phyloP scores from a whole-genome alignment of 2,329 filamentous ascomycete genomes.

The Ophiostoma ulmi region DNA sequence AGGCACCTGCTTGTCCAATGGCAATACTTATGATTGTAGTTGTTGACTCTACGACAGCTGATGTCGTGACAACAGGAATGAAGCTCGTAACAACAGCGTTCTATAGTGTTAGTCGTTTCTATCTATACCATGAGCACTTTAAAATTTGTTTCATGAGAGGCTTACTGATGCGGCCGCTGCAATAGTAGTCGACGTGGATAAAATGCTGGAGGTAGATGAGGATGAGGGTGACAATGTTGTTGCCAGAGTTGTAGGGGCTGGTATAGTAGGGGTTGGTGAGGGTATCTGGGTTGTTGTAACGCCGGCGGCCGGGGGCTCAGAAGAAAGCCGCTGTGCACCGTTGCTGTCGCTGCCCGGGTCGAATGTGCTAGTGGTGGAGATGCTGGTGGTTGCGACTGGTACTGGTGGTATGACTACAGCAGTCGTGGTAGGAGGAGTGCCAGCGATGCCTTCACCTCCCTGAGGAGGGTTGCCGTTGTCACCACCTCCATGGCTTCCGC shows the following conservation, averaged over 20 bases:
- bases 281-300: conserved; percentile 3
- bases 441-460: not conserved
- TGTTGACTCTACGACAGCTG: conserved; percentile 10
- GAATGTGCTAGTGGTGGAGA: conserved; percentile 19
- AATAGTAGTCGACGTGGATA: not conserved
- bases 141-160: too few species aligned
- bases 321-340: conserved; percentile 15
- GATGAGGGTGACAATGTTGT: not conserved
- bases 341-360: conserved; percentile 20
- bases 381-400: conserved; percentile 10
- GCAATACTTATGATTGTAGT: conserved; percentile 2
- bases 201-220: not conserved
- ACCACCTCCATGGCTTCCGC: conserved; percentile 22
- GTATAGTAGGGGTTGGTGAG: not conserved
- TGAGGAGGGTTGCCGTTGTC: not conserved
- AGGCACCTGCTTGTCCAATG: not conserved
- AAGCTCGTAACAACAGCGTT: conserved; percentile 20
- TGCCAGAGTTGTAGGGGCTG: not conserved
- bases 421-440: not conserved
- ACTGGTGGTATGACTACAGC: not conserved
- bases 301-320: not conserved
- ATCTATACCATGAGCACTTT: not conserved
- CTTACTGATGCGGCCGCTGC: not conserved
- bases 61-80: conserved; percentile 18
- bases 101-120: not conserved